Percentiles rank a stretch among this genome's conserved stretches.
Conservation (phyloP, 1,284 basidiomycete species). For the Cryptococcus floricola region DNA sequence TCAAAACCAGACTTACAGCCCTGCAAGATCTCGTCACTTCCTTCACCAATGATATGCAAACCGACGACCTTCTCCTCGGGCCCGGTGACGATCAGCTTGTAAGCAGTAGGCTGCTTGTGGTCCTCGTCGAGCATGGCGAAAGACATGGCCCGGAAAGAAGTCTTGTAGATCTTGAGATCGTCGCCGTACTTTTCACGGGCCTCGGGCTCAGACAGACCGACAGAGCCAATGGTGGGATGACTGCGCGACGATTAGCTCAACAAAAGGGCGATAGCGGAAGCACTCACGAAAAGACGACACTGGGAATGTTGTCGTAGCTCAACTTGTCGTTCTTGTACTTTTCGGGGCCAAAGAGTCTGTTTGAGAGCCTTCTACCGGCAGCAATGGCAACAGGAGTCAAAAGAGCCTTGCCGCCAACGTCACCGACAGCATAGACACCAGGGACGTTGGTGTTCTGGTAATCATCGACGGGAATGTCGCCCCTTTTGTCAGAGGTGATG, state of each 20-base stretch:
- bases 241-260: conserved; percentile 47
- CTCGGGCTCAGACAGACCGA: conserved; percentile 86
- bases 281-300: conserved; percentile 87
- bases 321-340: conserved; percentile 84
- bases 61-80: conserved; percentile 92
- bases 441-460: conserved; percentile 78
- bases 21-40: conserved; percentile 88
- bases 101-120: conserved; percentile 87
- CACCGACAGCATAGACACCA: conserved; percentile 79
- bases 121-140: conserved; percentile 78
- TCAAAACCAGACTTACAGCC: conserved; percentile 55
- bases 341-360: conserved; percentile 82
- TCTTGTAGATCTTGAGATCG: conserved; percentile 83
- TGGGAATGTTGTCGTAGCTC: conserved; percentile 85
- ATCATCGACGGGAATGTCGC: conserved; percentile 83
- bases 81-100: conserved; percentile 84
- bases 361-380: conserved; percentile 81
- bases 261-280: background rate
- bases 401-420: conserved; percentile 85
- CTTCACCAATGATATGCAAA: conserved; percentile 84
- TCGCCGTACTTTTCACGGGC: conserved; percentile 82
- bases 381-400: conserved; percentile 99
- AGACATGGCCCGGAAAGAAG: conserved; percentile 73
- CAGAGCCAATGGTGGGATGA: conserved; percentile 87
- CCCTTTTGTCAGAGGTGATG: conserved; percentile 70